A percentile compares a stretch with the other conserved stretches of the same genome.
Conservation (phyloP, 2,329 filamentous ascomycete genomes). For the Botryotinia globosa region DNA sequence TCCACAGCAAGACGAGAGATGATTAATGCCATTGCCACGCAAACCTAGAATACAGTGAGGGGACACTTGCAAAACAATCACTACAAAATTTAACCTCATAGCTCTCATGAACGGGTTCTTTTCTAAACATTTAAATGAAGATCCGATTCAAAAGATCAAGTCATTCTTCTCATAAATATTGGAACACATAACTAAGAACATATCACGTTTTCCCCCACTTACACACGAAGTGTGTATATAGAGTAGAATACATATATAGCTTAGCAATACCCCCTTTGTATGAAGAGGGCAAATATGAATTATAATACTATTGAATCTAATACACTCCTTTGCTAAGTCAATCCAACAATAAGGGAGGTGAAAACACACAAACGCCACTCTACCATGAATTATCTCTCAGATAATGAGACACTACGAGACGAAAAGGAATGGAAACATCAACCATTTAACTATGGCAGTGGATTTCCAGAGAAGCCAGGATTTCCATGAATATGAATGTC, state of each 20-base stretch:
- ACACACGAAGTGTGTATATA: too few species aligned
- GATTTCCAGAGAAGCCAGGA: rapidly evolving
- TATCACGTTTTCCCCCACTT: too few species aligned
- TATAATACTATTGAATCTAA: too few species aligned
- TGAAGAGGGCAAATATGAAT: too few species aligned
- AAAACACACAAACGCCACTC: neutral
- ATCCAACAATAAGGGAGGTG: neutral
- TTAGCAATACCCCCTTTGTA: too few species aligned
- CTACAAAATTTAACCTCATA: too few species aligned
- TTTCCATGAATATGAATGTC: neutral
- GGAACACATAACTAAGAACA: too few species aligned
- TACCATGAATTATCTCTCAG: neutral
- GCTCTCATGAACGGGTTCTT: neutral
- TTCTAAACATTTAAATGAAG: neutral
- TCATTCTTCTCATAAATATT: too few species aligned
- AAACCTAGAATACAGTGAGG: neutral
- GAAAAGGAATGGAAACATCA: neutral
- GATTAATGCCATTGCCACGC: neutral
- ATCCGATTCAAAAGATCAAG: neutral
- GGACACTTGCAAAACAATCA: neutral
- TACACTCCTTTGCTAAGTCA: too few species aligned
- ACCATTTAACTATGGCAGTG: neutral
- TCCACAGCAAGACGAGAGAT: neutral
- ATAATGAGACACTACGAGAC: neutral
- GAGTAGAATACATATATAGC: too few species aligned